phyloP scores from a whole-genome alignment of 2,329 filamentous ascomycete species.

The Cryphonectria naterciae region DNA sequence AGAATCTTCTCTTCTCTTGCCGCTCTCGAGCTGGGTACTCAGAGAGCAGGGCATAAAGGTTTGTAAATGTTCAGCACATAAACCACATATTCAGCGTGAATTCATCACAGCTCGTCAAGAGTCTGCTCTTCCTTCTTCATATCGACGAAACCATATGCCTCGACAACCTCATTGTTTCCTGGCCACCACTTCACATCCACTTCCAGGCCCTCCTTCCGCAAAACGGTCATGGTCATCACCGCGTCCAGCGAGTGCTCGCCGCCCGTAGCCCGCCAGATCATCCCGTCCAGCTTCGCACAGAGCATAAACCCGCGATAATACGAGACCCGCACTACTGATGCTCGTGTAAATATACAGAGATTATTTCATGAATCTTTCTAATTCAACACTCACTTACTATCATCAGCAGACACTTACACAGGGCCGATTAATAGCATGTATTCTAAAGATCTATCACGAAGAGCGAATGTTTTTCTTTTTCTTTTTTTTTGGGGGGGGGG shows the following conservation, averaged over 20 bases:
- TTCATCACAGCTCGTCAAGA: slow-evolving; percentile 10
- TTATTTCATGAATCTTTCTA: no score
- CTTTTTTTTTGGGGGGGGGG: no score
- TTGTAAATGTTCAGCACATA: background rate
- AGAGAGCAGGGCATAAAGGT: background rate
- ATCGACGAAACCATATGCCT: slow-evolving; percentile 20
- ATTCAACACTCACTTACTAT: background rate
- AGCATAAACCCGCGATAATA: no score
- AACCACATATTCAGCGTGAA: background rate
- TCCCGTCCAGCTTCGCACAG: no score
- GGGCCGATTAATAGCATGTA: no score
- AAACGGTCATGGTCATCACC: slow-evolving; percentile 15
- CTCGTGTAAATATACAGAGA: no score
- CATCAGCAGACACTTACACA: background rate
- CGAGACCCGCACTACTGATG: no score
- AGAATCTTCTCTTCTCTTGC: background rate
- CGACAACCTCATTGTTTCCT: slow-evolving; percentile 15
- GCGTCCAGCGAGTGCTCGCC: background rate
- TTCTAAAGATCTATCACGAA: no score
- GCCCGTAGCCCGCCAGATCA: no score
- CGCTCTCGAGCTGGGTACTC: slow-evolving; percentile 10
- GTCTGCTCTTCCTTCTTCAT: background rate
- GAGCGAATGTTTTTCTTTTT: background rate
- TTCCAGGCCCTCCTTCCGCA: slow-evolving; percentile 8
- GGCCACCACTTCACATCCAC: slow-evolving; percentile 18